A percentile compares a stretch with the other conserved stretches of the same genome.
phyloP scores from a whole-genome alignment of 2,329 filamentous ascomycete species.

The Bertia moriformis region DNA sequence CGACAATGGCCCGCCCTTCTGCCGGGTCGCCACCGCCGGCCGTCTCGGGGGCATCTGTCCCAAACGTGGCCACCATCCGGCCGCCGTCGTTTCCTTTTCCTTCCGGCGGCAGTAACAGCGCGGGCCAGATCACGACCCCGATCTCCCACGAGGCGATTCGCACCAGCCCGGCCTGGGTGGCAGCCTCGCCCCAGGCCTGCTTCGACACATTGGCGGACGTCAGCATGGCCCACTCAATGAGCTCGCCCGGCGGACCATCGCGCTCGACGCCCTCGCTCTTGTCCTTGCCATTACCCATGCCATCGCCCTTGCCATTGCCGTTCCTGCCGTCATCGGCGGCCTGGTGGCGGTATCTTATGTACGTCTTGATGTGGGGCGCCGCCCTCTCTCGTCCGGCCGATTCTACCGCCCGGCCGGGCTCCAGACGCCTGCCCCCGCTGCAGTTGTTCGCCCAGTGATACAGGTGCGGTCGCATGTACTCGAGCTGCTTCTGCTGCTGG shows the following conservation, averaged over 20 bases:
- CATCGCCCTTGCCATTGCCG: not conserved
- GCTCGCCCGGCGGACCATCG: constrained; percentile 15
- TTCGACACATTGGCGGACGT: constrained; percentile 87
- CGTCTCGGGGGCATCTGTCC: constrained; percentile 34
- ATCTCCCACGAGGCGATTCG: constrained; percentile 71
- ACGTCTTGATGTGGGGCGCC: constrained; percentile 82
- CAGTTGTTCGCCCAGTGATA: constrained; percentile 62
- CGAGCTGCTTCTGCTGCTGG: constrained; percentile 59
- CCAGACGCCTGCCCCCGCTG: constrained; percentile 15
- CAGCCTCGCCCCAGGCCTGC: constrained; percentile 70
- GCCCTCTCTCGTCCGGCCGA: constrained; percentile 52
- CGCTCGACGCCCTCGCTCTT: constrained; percentile 1
- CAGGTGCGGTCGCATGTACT: constrained; percentile 56
- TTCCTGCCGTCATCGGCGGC: constrained; percentile 5
- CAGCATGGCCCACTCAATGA: constrained; percentile 70
- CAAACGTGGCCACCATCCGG: constrained; percentile 57
- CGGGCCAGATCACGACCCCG: constrained; percentile 73
- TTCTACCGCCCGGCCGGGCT: constrained; percentile 7
- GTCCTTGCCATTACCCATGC: no score
- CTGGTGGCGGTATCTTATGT: constrained; percentile 56
- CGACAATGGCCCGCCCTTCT: constrained; percentile 32
- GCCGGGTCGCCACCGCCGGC: no score
- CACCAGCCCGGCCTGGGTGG: constrained; percentile 39
- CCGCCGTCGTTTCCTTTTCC: constrained; percentile 21
- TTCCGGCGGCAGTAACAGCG: constrained; percentile 30